Evolutionary conservation across 495 filamentous ascomycete species (phyloP), one percentile per base, ranked within the genome.

Genomic region (Astrocystis sublimbata): DNA sequence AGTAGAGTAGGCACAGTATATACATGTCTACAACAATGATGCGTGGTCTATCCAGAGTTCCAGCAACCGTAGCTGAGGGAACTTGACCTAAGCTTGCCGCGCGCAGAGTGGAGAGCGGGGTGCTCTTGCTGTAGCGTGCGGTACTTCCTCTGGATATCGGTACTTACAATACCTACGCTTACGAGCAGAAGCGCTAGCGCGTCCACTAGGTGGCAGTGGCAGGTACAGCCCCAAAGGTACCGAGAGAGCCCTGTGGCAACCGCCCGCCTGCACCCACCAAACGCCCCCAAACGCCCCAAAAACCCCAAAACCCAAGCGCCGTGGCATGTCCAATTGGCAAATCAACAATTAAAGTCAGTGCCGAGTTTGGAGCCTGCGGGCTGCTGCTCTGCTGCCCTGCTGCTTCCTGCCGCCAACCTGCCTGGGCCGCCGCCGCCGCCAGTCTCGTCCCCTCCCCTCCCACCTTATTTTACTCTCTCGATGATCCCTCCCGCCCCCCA

Each of bases 281-380:
- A n/a, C n/a, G n/a, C n/a, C n/a, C n/a, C n/a, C n/a, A n/a, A n/a
- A n/a, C n/a, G n/a, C n/a, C n/a, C n/a, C n/a, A n/a, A n/a, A n/a
- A n/a, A n/a, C n/a, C n/a, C n/a, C n/a, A n/a, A 38, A 56, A 30
- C 41, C 40, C 60, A 56, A 49, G 60, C 60, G 60, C 60, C 42
- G 49, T 36, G 47, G 60, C 60, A 49, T 40, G 60, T 21, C 41
- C 60, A 62, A 62, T 62, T 62, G 60, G 60, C 60, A 62, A 62
- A 62, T 62, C 60, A 62, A 56, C 41, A 46, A 30, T 51, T 62
- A 23, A 26, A 55, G 60, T 24, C 60, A 35, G 50, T 56, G 50
- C 51, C 60, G 60, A 35, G 40, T 49, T 62, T 54, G 51, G 59
- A 45, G 49, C 56, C 50, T 59, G 49, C 24, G 30, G 6, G 33